A percentile compares a stretch with the other conserved stretches of the same genome.
Evolutionary conservation across 2,329 filamentous ascomycete species (phyloP).

Genomic region (Dryadomyces sulphureus): DNA sequence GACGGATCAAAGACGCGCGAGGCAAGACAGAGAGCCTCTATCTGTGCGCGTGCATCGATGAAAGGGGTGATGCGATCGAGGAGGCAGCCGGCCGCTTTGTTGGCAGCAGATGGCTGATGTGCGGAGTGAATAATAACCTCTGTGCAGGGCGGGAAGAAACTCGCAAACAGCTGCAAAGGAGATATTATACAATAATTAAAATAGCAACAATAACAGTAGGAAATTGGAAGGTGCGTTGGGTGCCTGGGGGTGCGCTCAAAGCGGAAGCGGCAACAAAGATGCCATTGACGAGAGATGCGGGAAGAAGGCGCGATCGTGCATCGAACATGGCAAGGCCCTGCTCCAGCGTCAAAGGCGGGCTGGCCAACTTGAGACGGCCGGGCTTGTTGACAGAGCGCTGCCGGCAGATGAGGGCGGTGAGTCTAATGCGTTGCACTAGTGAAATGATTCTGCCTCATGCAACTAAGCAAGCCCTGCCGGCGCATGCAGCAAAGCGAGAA

Average conservation of each 20-base stretch:
- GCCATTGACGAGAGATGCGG: not conserved
- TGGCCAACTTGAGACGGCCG: not conserved
- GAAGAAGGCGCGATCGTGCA: not conserved
- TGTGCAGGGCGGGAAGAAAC: too few species aligned
- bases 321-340: not conserved
- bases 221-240: not conserved
- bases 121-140: too few species aligned
- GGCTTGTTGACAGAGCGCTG: not conserved
- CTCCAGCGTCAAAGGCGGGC: not conserved
- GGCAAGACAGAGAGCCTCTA: not conserved
- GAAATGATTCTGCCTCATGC: too few species aligned
- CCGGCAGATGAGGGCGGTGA: too few species aligned
- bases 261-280: not conserved
- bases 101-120: too few species aligned
- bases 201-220: not conserved
- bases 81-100: not conserved
- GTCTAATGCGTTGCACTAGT: too few species aligned
- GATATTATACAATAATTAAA: too few species aligned
- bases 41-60: not conserved
- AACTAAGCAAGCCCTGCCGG: too few species aligned
- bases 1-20: too few species aligned
- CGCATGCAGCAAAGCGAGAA: too few species aligned
- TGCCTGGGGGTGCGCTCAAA: not conserved
- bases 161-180: too few species aligned
- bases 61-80: too few species aligned